Evolutionary conservation across 805 yeast species (phyloP), one percentile per base, ranked within the genome.

Genomic region (Wickerhamiella nectarea): DNA sequence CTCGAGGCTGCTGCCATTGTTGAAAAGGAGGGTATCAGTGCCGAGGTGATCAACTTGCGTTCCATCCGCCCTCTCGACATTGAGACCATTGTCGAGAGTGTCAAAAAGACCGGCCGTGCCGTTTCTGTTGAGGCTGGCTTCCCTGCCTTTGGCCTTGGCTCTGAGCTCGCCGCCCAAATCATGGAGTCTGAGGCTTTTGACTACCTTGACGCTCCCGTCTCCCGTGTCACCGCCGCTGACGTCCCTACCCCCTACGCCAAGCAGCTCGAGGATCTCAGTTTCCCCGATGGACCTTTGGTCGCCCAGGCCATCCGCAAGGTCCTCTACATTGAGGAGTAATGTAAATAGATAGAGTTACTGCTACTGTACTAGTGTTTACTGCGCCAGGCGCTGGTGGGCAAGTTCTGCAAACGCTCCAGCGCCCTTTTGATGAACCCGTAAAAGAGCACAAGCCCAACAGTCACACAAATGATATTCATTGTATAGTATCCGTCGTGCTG

Each of bases 101-200:
- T 91, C 59, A 89, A 86, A 75, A 91, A 91, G 78, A 91, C 99
- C 57, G 83, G 85, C 72, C 94, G 93, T 63, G 76, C 87, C 65
- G 79, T 91, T 60, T 80, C 96, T 39, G 96, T 89, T 48, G 99
- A 91, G 72, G 81, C 95, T 39, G 95, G 94, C 49, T 91, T 76
- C 94, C 98, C 98, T 54, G 89, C 85, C 46, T 91, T 84, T 61
- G 97, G 98, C 71, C 94, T 91, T 54, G 98, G 99, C 60, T 84
- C 96, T 44, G 99, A 91, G 74, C 83, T 91, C 59, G 76, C 87
- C 64, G 98, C 97, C 50, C 95, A 86, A 69, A 72, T 91, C 62
- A 86, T 91, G 95, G 99, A 91, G 71, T 77, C 93, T 47, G 96
- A 87, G 68, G 97, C 94, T 43, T 91, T 91, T 55, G 98, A 91